Percentiles rank a stretch among this genome's conserved stretches.
phyloP scores from a whole-genome alignment of 176 grass and related monocot genomes.

The Carex cristatella region DNA sequence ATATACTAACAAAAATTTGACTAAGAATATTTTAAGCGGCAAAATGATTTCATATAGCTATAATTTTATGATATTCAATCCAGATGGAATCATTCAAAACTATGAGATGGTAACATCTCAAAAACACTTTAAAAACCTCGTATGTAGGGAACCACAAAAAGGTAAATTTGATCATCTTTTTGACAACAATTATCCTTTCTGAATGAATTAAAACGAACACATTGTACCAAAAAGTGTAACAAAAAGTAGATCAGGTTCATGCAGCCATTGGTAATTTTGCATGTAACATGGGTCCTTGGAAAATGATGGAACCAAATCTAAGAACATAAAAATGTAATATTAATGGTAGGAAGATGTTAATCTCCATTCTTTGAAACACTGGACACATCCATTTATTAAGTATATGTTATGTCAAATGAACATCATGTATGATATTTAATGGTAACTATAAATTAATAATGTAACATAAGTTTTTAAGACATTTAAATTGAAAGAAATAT shows the following conservation, averaged over 20 bases:
- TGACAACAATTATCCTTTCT: background rate
- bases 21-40: background rate
- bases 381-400: background rate
- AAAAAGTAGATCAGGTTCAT: background rate
- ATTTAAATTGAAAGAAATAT: background rate
- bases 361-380: background rate
- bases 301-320: constrained; percentile 1
- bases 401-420: background rate
- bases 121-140: background rate
- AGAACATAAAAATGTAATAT: background rate
- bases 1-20: background rate
- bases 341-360: background rate
- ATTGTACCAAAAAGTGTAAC: background rate
- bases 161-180: background rate
- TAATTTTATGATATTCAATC: background rate
- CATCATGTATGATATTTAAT: background rate
- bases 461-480: background rate
- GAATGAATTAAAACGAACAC: background rate
- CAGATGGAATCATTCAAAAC: background rate
- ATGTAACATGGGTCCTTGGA: background rate
- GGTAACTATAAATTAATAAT: background rate
- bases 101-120: background rate
- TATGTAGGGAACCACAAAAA: background rate
- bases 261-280: background rate
- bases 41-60: background rate